A percentile compares a stretch with the other conserved stretches of the same genome.
Conservation (phyloP, 1,284 basidiomycete genomes). For the Cutaneotrichosporon sp. region DNA sequence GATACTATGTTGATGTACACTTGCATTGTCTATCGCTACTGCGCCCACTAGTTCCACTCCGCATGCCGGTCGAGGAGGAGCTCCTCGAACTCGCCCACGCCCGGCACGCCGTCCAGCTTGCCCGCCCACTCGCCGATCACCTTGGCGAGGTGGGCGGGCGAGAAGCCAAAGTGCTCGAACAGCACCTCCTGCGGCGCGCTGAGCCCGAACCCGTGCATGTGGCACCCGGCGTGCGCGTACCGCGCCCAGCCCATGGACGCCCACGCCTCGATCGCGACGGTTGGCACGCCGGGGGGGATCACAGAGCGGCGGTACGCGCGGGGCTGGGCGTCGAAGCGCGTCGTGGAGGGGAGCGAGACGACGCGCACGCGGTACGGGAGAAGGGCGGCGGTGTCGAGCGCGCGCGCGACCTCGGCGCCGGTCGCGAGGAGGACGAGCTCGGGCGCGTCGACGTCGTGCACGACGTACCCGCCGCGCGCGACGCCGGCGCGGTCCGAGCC, state of each 20-base stretch:
- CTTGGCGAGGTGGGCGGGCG: conserved; percentile 21
- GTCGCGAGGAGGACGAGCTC: conserved; percentile 29
- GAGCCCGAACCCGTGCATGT: conserved; percentile 30
- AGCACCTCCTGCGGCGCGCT: conserved; percentile 28
- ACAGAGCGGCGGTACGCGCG: conserved; percentile 23
- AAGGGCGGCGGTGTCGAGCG: conserved; percentile 26
- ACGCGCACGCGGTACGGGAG: conserved; percentile 25
- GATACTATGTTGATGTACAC: not conserved
- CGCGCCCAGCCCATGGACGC: conserved; percentile 28
- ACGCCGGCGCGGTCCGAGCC: conserved; percentile 25
- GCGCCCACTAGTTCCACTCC: not conserved
- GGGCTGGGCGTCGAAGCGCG: conserved; percentile 29
- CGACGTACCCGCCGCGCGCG: conserved; percentile 26
- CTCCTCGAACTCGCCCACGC: conserved; percentile 33
- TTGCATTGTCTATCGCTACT: not conserved
- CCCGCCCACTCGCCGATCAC: conserved; percentile 23
- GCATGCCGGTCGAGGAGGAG: conserved; percentile 21
- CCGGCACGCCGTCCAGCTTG: conserved; percentile 14
- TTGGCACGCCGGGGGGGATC: conserved; percentile 22
- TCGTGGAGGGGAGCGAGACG: conserved; percentile 31
- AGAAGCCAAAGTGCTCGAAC: conserved; percentile 33
- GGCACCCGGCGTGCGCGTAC: conserved; percentile 30
- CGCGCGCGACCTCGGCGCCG: conserved; percentile 31
- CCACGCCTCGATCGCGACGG: conserved; percentile 33
- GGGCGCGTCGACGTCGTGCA: conserved; percentile 13